Conservation (phyloP, 768 basidiomycete genomes). For the Hericium alpestre region DNA sequence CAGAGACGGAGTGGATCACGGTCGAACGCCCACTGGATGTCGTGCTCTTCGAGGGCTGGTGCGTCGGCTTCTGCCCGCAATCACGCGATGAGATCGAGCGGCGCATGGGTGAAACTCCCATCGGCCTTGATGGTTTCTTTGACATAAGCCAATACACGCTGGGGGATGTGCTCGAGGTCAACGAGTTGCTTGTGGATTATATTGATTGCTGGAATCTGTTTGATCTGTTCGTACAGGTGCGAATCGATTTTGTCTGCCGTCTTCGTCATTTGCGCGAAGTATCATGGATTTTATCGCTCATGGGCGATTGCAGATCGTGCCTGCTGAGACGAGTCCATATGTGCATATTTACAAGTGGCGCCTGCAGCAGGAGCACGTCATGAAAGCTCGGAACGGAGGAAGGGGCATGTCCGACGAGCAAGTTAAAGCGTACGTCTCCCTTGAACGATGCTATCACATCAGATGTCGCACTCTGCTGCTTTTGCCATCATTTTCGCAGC, state of each 20-base stretch:
- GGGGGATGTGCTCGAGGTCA: constrained; percentile 51
- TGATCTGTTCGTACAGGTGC: constrained; percentile 68
- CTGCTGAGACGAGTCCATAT: constrained; percentile 26
- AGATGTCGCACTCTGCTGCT: constrained; percentile 2
- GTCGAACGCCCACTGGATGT: constrained; percentile 57
- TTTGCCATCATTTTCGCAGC: neutral
- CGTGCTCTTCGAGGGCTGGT: constrained; percentile 95
- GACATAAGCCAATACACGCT: constrained; percentile 31
- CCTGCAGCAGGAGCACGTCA: constrained; percentile 77
- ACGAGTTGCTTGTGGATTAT: constrained; percentile 52
- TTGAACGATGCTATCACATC: constrained; percentile 5
- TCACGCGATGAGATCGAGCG: constrained; percentile 35
- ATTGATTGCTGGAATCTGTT: constrained; percentile 59
- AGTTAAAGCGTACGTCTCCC: constrained; percentile 36
- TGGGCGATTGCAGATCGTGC: constrained; percentile 24
- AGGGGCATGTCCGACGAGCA: constrained; percentile 80
- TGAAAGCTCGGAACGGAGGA: constrained; percentile 81
- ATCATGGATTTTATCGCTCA: neutral
- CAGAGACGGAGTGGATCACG: constrained; percentile 26
- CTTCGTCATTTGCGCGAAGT: neutral
- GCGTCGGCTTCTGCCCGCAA: constrained; percentile 75
- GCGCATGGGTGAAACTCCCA: constrained; percentile 35
- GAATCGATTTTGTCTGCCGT: constrained; percentile 1
- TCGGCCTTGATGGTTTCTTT: constrained; percentile 22
- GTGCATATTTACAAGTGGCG: constrained; percentile 79